Evolutionary conservation across 2,329 filamentous ascomycete genomes (phyloP), one percentile per base, ranked within the genome.

Genomic region (Exutisphaerella laricina): DNA sequence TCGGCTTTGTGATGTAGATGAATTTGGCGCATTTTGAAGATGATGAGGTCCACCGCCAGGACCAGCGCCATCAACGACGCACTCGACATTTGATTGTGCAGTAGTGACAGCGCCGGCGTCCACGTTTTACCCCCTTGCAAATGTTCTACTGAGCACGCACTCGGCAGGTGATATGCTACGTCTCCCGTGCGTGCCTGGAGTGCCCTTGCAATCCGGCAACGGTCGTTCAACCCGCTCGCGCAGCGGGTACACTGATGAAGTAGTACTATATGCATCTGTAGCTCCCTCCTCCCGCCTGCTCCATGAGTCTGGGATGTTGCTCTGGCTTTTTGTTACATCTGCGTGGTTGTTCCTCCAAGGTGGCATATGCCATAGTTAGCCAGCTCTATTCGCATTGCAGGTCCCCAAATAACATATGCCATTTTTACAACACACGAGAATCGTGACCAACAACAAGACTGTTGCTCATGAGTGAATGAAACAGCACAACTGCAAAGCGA

Each of bases 171-270:
- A 43, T 33, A 40, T 30, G 23, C 18, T 42, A 39, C 39, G 36
- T 29, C 20, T 28, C 39, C 20, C 39, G 25, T 43, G 44, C 44
- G 43, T 41, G 34, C n/a, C n/a, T n/a, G n/a, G n/a, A n/a, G 14
- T 26, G 36, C 36, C 47, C 47, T 44, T 44, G 43, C 47, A 46
- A 23, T 29, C 35, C 25, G 12, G 31, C 26, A 35, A 38, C 22
- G n/a, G 31, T 20, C 31, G 33, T 22, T n/a, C 13, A 9, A 13
- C 22, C 22, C 32, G 22, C 39, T 29, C 42, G 32, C 32, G 35
- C 40, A 41, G 30, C 40, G 41, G 31, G 14, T 38, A 16, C 34
- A 16, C 39, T 36, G 17, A 36, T 23, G n/a, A n/a, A n/a, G 38
- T 40, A 35, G 21, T 43, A 44, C 26, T 37, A 34, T 34, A 18